A percentile compares a stretch with the other conserved stretches of the same genome.
Evolutionary conservation across 2,329 filamentous ascomycete genomes (phyloP).

Genomic region (Lachnellula subtilissima): DNA sequence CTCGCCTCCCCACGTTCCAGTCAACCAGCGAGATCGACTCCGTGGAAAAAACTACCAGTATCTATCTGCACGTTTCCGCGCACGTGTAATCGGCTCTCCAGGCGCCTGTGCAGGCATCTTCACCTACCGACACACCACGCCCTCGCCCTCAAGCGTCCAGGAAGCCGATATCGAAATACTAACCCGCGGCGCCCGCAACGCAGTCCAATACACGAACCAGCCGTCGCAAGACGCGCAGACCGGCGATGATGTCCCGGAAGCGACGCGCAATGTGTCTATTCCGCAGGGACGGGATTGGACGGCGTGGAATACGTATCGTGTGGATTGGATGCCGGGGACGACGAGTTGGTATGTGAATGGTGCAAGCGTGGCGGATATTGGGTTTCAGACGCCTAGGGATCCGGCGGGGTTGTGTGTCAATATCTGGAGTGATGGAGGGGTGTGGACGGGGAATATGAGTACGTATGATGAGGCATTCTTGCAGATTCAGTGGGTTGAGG

Average conservation of each 20-base stretch:
- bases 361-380: constrained; percentile 23
- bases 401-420: constrained; percentile 27
- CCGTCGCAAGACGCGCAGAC: constrained; percentile 18
- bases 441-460: constrained; percentile 30
- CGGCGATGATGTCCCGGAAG: constrained; percentile 16
- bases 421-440: constrained; percentile 31
- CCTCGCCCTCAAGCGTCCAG: constrained; percentile 15
- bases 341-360: constrained; percentile 31
- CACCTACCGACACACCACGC: constrained; percentile 21
- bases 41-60: constrained; percentile 25
- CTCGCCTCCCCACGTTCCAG: constrained; percentile 25
- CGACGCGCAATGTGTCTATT: constrained; percentile 23
- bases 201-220: constrained; percentile 31
- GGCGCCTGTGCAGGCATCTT: constrained; percentile 31
- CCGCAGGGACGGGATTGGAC: constrained; percentile 22
- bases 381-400: constrained; percentile 23
- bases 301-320: constrained; percentile 27
- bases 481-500: constrained; percentile 31
- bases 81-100: constrained; percentile 25
- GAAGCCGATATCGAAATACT: constrained; percentile 33
- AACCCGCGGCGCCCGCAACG: constrained; percentile 22
- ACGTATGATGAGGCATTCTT: constrained; percentile 24
- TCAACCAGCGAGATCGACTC: constrained; percentile 29
- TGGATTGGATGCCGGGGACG: constrained; percentile 29
- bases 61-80: constrained; percentile 27